phyloP scores from a whole-genome alignment of 108 stramenopile genomes.

The Aurantiochytrium sp. region DNA sequence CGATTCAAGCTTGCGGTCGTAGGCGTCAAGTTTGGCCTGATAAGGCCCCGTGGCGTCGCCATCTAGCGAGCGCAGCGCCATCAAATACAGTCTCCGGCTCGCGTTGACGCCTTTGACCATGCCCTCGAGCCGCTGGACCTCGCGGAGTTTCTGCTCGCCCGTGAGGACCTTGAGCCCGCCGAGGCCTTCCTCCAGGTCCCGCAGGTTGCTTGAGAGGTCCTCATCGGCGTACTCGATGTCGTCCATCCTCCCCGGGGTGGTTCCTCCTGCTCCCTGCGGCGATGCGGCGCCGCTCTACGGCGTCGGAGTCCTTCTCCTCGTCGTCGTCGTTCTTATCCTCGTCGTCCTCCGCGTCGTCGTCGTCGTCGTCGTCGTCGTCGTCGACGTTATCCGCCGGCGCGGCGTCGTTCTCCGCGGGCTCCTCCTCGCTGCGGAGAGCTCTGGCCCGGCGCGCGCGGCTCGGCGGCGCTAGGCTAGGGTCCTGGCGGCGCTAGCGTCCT shows the following conservation, averaged over 20 bases:
- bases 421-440: too few species aligned
- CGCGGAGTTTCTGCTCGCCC: neutral
- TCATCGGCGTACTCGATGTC: neutral
- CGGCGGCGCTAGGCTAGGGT: too few species aligned
- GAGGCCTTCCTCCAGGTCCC: neutral
- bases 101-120: neutral
- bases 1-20: neutral
- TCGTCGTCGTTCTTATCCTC: too few species aligned
- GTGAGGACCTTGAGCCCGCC: neutral
- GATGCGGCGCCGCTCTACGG: too few species aligned
- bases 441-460: too few species aligned
- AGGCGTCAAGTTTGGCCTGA: slow-evolving; percentile 1
- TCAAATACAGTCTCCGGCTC: neutral
- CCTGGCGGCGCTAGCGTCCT: too few species aligned
- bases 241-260: neutral
- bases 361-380: too few species aligned
- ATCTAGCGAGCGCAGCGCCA: neutral
- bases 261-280: too few species aligned
- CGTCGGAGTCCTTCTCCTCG: too few species aligned
- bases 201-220: neutral
- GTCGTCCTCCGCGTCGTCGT: too few species aligned
- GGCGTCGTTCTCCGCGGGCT: too few species aligned
- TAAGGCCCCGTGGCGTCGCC: neutral
- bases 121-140: neutral
- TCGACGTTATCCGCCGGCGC: too few species aligned